A percentile compares a stretch with the other conserved stretches of the same genome.
phyloP scores from a whole-genome alignment of 1,284 basidiomycete species.

The Rhodotorula sp. region DNA sequence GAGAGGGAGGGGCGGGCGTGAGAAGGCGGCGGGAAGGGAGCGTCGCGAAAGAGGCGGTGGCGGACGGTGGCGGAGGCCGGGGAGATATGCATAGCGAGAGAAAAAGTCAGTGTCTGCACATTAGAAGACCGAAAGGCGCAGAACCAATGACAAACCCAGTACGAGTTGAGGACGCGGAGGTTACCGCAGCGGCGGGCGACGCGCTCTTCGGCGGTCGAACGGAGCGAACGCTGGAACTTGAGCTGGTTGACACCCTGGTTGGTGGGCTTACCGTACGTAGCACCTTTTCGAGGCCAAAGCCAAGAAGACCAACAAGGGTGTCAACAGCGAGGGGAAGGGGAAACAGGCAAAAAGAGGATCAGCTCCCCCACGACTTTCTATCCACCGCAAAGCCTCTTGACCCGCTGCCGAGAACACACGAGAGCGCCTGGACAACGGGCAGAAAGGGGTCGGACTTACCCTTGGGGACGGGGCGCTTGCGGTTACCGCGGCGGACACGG shows the following conservation, averaged over 20 bases:
- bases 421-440: not conserved
- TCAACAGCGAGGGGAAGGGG: not conserved
- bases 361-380: not conserved
- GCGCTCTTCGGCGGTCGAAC: constrained; percentile 95
- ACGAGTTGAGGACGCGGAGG: constrained; percentile 80
- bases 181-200: constrained; percentile 95
- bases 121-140: not conserved
- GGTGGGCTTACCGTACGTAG: constrained; percentile 98
- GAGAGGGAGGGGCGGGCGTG: no score
- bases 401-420: no score
- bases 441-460: constrained; percentile 52
- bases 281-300: constrained; percentile 57
- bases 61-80: no score
- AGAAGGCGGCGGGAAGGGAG: no score
- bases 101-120: no score
- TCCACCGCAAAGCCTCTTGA: no score
- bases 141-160: constrained; percentile 62
- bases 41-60: no score
- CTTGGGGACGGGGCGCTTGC: constrained; percentile 98
- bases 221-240: constrained; percentile 93
- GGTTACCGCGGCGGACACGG: constrained; percentile 96
- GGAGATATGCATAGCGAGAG: no score
- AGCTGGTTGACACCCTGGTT: constrained; percentile 99
- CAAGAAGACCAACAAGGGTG: not conserved
- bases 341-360: not conserved